phyloP scores from a whole-genome alignment of 2,329 filamentous ascomycete genomes.

The Fusarium verticillioides region DNA sequence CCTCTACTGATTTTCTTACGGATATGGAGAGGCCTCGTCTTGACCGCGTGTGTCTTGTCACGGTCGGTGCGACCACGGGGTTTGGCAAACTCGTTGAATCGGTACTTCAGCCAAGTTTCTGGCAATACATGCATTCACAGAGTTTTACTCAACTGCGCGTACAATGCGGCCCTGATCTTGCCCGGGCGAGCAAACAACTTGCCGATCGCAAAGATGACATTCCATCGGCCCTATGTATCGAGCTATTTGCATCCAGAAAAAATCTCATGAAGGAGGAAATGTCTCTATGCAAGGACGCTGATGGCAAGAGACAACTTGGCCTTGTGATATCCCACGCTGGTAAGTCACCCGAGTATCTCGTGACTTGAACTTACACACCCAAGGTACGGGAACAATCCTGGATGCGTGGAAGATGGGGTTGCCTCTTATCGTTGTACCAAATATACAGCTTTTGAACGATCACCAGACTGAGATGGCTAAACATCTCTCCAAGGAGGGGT shows the following conservation, averaged over 20 bases:
- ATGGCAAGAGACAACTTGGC: constrained; percentile 67
- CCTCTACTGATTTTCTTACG: constrained; percentile 6
- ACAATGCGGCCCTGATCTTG: constrained; percentile 80
- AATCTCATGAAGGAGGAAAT: constrained; percentile 61
- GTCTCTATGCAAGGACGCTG: constrained; percentile 59
- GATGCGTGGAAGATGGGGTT: constrained; percentile 80
- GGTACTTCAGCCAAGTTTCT: constrained; percentile 70
- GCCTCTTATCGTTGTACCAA: constrained; percentile 90
- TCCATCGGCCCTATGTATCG: constrained; percentile 42
- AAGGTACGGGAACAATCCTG: constrained; percentile 90
- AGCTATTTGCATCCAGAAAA: constrained; percentile 48
- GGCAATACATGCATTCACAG: constrained; percentile 66
- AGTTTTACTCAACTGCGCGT: constrained; percentile 79
- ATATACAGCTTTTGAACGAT: constrained; percentile 83
- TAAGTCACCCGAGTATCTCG: constrained; percentile 50
- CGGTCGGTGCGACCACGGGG: constrained; percentile 89
- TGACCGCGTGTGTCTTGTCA: constrained; percentile 76
- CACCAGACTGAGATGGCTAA: constrained; percentile 90
- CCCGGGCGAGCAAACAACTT: constrained; percentile 46
- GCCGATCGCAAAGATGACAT: constrained; percentile 34
- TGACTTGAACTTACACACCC: constrained; percentile 12
- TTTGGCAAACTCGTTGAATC: constrained; percentile 78
- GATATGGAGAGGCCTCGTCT: background rate
- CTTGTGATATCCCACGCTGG: constrained; percentile 91
- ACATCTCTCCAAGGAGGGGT: constrained; percentile 78